Evolutionary conservation across 2,329 filamentous ascomycete species (phyloP).

Genomic region (Cladosporium sp.): DNA sequence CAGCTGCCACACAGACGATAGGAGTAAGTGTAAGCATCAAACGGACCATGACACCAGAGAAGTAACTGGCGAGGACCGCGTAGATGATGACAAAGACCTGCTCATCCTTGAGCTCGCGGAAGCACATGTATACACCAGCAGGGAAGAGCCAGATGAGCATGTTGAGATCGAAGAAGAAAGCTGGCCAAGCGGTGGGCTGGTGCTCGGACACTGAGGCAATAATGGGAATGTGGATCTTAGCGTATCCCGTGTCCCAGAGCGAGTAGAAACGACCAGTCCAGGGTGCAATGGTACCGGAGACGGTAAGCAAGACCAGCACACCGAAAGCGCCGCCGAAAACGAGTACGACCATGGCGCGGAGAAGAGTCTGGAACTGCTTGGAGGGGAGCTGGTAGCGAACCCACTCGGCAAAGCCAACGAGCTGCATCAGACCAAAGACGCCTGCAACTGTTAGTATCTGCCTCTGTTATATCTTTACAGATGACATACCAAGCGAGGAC

Average conservation of each 20-base stretch:
- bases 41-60: conserved; percentile 98
- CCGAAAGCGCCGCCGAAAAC: conserved; percentile 70
- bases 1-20: conserved; percentile 90
- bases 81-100: conserved; percentile 98
- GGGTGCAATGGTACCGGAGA: conserved; percentile 86
- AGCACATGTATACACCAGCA: conserved; percentile 96
- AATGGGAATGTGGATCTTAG: conserved; percentile 98
- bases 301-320: conserved; percentile 76
- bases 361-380: conserved; percentile 89
- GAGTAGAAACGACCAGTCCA: conserved; percentile 99
- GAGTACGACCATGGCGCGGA: conserved; percentile 69
- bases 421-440: conserved; percentile 91
- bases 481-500: conserved; percentile 75
- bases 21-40: conserved; percentile 97
- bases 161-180: conserved; percentile 98
- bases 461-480: too few species aligned
- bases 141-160: conserved; percentile 99
- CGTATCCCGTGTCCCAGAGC: conserved; percentile 96
- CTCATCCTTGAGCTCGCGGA: conserved; percentile 88
- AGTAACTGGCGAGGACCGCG: conserved; percentile 94
- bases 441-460: conserved; percentile 46
- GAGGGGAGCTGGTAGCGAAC: conserved; percentile 82
- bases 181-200: conserved; percentile 97
- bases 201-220: conserved; percentile 99
- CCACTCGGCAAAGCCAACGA: conserved; percentile 89